phyloP scores from a whole-genome alignment of 2,329 filamentous ascomycete species.

The Orbilia oligospora region DNA sequence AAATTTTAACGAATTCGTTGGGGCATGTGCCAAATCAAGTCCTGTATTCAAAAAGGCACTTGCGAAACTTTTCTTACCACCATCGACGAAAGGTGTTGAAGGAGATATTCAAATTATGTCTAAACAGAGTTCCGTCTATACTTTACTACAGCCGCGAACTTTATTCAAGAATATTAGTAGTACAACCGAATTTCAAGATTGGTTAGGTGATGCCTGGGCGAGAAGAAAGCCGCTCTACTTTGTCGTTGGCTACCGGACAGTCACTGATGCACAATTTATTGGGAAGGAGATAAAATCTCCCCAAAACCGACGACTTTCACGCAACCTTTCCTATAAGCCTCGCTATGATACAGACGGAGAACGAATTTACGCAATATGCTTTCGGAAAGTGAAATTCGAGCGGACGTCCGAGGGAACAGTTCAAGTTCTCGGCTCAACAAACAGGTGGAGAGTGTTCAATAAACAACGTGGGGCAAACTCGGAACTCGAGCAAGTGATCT shows the following conservation, averaged over 20 bases:
- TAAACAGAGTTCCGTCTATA: too few relatives aligned
- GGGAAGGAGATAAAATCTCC: constrained; percentile 27
- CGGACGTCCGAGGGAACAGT: neutral
- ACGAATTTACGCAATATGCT: constrained; percentile 42
- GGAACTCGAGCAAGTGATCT: neutral
- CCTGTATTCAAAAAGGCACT: too few relatives aligned
- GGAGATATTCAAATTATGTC: too few relatives aligned
- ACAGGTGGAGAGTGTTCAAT: constrained; percentile 35
- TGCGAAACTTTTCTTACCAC: too few relatives aligned
- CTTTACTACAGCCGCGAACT: constrained; percentile 23
- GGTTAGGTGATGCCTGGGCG: constrained; percentile 3
- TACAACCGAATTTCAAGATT: neutral
- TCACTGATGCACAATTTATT: constrained; percentile 34
- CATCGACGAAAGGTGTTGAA: too few relatives aligned
- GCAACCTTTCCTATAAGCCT: neutral
- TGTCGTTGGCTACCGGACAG: constrained; percentile 38
- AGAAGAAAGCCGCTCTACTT: constrained; percentile 29
- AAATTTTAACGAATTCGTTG: too few relatives aligned
- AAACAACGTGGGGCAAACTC: neutral
- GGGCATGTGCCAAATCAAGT: too few relatives aligned
- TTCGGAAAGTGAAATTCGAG: constrained; percentile 36
- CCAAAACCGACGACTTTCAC: neutral
- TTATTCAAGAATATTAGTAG: constrained; percentile 33
- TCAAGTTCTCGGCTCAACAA: constrained; percentile 9
- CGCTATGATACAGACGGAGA: constrained; percentile 36